Evolutionary conservation across 371 early-diverging fungal genomes (phyloP).

Genomic region (Mortierella sp.): DNA sequence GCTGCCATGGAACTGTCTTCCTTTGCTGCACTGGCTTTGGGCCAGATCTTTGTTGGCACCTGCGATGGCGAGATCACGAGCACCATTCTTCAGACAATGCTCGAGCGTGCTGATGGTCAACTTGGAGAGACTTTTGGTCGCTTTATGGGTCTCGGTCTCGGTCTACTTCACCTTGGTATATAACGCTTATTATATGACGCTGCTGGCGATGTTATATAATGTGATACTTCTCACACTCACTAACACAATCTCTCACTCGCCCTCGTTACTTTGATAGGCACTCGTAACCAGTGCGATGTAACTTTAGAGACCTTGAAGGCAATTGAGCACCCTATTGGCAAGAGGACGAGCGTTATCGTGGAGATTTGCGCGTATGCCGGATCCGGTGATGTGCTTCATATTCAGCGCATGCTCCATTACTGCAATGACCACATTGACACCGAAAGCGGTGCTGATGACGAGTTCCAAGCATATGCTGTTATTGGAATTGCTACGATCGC

Average conservation of each 20-base stretch:
- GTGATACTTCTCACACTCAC: neutral
- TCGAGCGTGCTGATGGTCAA: constrained; percentile 90
- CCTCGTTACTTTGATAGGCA: constrained; percentile 64
- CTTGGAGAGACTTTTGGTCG: constrained; percentile 87
- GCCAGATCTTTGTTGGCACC: constrained; percentile 92
- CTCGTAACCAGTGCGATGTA: constrained; percentile 91
- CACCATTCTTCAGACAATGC: constrained; percentile 94
- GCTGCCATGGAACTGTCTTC: constrained; percentile 91
- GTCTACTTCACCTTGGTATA: constrained; percentile 83
- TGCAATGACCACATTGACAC: constrained; percentile 95
- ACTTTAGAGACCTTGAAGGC: constrained; percentile 95
- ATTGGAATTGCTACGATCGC: constrained; percentile 96
- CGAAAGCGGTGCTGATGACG: constrained; percentile 85
- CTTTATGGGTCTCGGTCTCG: constrained; percentile 95
- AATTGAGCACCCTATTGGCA: constrained; percentile 92
- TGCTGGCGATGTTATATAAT: neutral
- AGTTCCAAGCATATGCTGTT: constrained; percentile 95
- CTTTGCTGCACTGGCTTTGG: constrained; percentile 92
- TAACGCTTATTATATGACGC: neutral
- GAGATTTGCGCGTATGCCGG: constrained; percentile 94
- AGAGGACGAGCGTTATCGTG: constrained; percentile 89
- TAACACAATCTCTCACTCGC: neutral
- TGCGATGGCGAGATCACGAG: constrained; percentile 94
- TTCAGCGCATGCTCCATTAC: constrained; percentile 95
- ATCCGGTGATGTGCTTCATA: constrained; percentile 96